These are phyloP conservation scores for Flaveria brownii DNA, from an alignment of 129 eudicot genomes.

Conservation along the genomic window DNA sequence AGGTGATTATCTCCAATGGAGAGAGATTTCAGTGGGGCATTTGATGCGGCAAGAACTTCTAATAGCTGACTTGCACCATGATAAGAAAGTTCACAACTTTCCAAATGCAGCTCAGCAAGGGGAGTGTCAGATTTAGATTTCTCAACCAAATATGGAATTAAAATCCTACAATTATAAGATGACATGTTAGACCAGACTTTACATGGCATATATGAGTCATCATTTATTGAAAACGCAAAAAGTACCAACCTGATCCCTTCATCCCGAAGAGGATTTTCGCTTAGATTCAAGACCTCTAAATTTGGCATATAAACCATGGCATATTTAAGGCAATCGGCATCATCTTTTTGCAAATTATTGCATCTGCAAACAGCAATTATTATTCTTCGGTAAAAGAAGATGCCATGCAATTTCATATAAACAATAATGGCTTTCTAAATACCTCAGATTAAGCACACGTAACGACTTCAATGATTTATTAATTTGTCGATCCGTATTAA, in stretches of 20 bases:
- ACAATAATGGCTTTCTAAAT: slow-evolving; percentile 4
- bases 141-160: slow-evolving; percentile 52
- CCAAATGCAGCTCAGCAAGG: slow-evolving; percentile 56
- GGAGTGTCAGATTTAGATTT: slow-evolving; percentile 46
- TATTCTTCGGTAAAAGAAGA: not conserved
- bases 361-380: slow-evolving; percentile 46
- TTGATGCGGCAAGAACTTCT: slow-evolving; percentile 50
- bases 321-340: slow-evolving; percentile 58
- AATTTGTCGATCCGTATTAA: slow-evolving; percentile 30
- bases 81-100: slow-evolving; percentile 57
- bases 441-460: slow-evolving; percentile 77
- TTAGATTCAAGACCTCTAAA: slow-evolving; percentile 61
- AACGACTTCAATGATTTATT: slow-evolving; percentile 52
- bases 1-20: slow-evolving; percentile 66
- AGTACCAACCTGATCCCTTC: slow-evolving; percentile 60
- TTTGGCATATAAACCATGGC: slow-evolving; percentile 71
- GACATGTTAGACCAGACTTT: slow-evolving; percentile 12
- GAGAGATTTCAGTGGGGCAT: slow-evolving; percentile 52
- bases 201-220: slow-evolving; percentile 10
- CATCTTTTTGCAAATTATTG: slow-evolving; percentile 53
- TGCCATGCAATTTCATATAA: slow-evolving; percentile 2
- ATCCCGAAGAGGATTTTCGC: slow-evolving; percentile 72
- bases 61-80: slow-evolving; percentile 51
- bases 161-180: slow-evolving; percentile 41
- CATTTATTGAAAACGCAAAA: slow-evolving; percentile 14